A percentile compares a stretch with the other conserved stretches of the same genome.
phyloP scores from a whole-genome alignment of 305 asterid species.

The Petunia hybrid region DNA sequence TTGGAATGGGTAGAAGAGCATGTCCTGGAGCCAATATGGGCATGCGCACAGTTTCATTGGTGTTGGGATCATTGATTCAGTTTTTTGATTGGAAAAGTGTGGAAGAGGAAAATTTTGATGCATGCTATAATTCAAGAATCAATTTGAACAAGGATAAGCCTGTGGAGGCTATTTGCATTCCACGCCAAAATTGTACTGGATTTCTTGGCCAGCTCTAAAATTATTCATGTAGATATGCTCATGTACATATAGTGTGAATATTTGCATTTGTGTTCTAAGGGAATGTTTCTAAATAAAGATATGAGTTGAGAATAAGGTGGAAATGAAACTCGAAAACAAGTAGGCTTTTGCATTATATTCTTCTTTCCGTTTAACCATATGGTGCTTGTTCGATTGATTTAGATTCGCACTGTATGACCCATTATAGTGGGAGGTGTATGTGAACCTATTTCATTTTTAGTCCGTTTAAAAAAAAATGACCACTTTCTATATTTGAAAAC shows the following conservation, averaged over 20 bases:
- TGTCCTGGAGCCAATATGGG: conserved; percentile 47
- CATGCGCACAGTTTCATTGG: conserved; percentile 34
- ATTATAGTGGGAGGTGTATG: too few relatives aligned
- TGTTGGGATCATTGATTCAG: conserved; percentile 43
- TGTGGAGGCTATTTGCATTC: conserved; percentile 37
- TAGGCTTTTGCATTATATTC: too few relatives aligned
- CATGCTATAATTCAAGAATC: background rate
- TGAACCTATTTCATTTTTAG: too few relatives aligned
- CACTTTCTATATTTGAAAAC: too few relatives aligned
- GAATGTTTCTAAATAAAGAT: background rate
- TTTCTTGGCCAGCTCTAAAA: conserved; percentile 33
- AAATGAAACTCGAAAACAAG: background rate
- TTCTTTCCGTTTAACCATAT: too few relatives aligned
- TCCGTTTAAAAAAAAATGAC: too few relatives aligned
- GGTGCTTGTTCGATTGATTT: too few relatives aligned
- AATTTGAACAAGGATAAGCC: conserved; percentile 35
- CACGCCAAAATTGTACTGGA: conserved; percentile 27
- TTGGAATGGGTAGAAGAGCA: conserved; percentile 46
- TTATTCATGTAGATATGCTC: background rate
- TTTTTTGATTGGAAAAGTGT: conserved; percentile 42
- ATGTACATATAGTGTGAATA: background rate
- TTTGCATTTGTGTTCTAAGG: background rate
- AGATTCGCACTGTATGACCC: too few relatives aligned
- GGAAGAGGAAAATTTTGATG: background rate
- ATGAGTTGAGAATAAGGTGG: background rate